Percentiles rank a stretch among this genome's conserved stretches.
Conservation (phyloP, 208 protist genomes). For the Wallacemonas sp. region DNA sequence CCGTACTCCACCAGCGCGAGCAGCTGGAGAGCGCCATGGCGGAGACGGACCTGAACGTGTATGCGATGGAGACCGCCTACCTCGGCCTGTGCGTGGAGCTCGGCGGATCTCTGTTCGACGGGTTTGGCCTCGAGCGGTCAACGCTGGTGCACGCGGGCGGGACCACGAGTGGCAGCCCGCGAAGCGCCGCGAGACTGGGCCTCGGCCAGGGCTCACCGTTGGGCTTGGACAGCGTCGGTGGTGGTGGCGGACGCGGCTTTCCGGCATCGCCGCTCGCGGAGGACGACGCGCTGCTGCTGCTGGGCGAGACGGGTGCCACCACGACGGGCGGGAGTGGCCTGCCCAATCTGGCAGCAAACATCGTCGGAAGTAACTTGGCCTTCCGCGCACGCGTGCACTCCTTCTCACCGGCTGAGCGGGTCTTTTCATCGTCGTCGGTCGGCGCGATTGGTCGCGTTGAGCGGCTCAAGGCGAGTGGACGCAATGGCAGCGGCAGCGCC, state of each 20-base stretch:
- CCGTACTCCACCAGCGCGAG: conserved; percentile 46
- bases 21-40: conserved; percentile 41
- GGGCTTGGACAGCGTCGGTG: background rate
- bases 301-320: background rate
- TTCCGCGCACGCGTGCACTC: conserved; percentile 61
- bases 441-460: conserved; percentile 74
- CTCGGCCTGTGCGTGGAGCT: conserved; percentile 62
- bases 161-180: background rate
- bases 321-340: no score
- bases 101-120: conserved; percentile 78
- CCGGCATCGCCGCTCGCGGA: conserved; percentile 11
- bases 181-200: conserved; percentile 4
- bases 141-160: conserved; percentile 12
- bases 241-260: no score
- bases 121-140: conserved; percentile 70
- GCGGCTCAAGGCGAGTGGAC: conserved; percentile 39
- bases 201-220: background rate
- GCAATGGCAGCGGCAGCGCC: background rate
- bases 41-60: conserved; percentile 55
- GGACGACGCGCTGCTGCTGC: background rate
- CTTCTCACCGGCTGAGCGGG: conserved; percentile 71
- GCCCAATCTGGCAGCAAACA: background rate
- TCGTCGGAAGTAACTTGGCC: conserved; percentile 22
- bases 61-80: conserved; percentile 65
- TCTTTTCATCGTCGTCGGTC: conserved; percentile 78